Base-by-base conservation (phyloP, 2,329 filamentous ascomycete species). In the Botrytis medusae region DNA sequence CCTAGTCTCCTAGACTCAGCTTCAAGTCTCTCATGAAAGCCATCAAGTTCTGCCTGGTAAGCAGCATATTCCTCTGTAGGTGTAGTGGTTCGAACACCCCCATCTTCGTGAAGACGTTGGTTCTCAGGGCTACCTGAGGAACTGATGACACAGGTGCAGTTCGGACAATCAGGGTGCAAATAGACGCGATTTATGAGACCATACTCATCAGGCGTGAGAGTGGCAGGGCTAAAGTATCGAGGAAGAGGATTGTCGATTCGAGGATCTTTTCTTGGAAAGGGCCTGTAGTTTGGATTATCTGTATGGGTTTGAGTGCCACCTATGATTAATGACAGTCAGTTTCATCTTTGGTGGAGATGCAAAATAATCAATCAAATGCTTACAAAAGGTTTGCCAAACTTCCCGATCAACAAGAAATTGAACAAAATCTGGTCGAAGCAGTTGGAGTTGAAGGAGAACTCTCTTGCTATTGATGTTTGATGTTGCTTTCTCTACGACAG, bases 331-430 rank as follows among this genome's bases (percentile, higher is more conserved):
- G 12, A 22, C 14, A 22, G 18, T 68, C 22, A 68, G 46, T 25
- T 20, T 20, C 1, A 25, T n/a, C 10, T 40, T 8, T 22, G 0
- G 22, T 14, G 7, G 1, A 40, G 4, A 54, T 2, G 0, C 16
- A 20, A 29, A 10, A 51, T 12, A 9, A 20, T 20, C 1, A 16
- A 67, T 12, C 2, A 8, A 25, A 51, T 4, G 1, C 64, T 68
- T 22, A 68, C 64, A 68, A 8, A 68, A 68, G 3, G 34, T 54
- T 18, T 54, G 46, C 64, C 64, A 68, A 4, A 25, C 46, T 29
- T 68, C 25, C 5, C 34, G 34, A 8, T 68, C 64, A 4, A 68
- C 12, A 14, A 68, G 32, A 22, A 54, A 68, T 25, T 68, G 64
- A 2, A 68, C 20, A 6, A 54, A 68, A 40, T 68, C 64, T 22